Percentiles rank a stretch among this genome's conserved stretches.
Evolutionary conservation across 352 stramenopile species (phyloP).

Genomic region (Phytophthora chlamydospora): DNA sequence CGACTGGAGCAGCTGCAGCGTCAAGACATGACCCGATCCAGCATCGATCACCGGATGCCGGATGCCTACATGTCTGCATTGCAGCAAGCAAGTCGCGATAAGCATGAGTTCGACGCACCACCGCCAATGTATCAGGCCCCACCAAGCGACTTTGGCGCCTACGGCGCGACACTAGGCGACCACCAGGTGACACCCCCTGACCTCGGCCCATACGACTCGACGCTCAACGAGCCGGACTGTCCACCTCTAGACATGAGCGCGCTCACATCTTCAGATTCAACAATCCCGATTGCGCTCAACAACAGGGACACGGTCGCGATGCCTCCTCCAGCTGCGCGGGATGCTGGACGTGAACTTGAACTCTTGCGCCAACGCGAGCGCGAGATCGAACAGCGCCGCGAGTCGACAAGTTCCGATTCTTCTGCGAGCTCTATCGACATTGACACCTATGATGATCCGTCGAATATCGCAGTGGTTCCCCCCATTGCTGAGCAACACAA

Average conservation of each 20-base stretch:
- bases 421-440: constrained; percentile 77
- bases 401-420: constrained; percentile 69
- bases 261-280: constrained; percentile 29
- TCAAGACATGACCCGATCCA: constrained; percentile 30
- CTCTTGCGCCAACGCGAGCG: constrained; percentile 27
- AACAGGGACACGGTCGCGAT: constrained; percentile 13
- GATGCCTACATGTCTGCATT: constrained; percentile 43
- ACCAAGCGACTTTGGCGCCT: constrained; percentile 34
- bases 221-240: constrained; percentile 17
- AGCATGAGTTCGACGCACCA: constrained; percentile 33
- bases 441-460: constrained; percentile 55
- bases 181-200: constrained; percentile 20
- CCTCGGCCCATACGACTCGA: constrained; percentile 33
- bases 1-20: constrained; percentile 34
- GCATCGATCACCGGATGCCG: constrained; percentile 33
- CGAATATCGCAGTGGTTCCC: constrained; percentile 10
- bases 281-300: constrained; percentile 30
- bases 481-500: constrained; percentile 33
- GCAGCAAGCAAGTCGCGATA: constrained; percentile 41
- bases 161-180: constrained; percentile 27
- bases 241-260: constrained; percentile 42
- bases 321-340: constrained; percentile 9
- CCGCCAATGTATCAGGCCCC: constrained; percentile 32
- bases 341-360: constrained; percentile 18
- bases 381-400: constrained; percentile 25